Evolutionary conservation across 192 early-diverging fungal species (phyloP).

Genomic region (Coemansia sp.): DNA sequence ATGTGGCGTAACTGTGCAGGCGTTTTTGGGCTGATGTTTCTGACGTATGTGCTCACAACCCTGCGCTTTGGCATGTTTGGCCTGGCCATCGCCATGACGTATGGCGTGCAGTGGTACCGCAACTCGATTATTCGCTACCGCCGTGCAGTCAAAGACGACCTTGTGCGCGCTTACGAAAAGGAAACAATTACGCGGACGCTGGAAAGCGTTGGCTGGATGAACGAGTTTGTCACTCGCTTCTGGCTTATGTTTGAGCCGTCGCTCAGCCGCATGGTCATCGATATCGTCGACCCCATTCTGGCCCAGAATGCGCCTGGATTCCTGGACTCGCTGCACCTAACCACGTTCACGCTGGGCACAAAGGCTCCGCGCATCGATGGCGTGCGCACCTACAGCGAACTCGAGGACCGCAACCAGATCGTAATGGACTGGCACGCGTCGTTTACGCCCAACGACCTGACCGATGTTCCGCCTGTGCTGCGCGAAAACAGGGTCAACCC

Average conservation of each 20-base stretch:
- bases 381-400: conserved; percentile 70
- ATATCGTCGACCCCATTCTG: conserved; percentile 72
- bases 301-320: conserved; percentile 77
- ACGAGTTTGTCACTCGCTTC: conserved; percentile 81
- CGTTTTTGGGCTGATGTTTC: conserved; percentile 52
- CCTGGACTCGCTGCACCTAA: conserved; percentile 74
- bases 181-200: conserved; percentile 52
- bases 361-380: conserved; percentile 74
- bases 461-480: conserved; percentile 71
- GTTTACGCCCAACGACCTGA: conserved; percentile 82
- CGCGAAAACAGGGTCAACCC: conserved; percentile 76
- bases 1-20: conserved; percentile 60
- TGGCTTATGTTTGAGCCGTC: conserved; percentile 92
- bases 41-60: conserved; percentile 52
- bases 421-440: conserved; percentile 90
- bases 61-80: conserved; percentile 55
- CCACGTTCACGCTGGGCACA: conserved; percentile 76
- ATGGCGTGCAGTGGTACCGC: conserved; percentile 70
- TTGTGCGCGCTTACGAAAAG: conserved; percentile 64
- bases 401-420: conserved; percentile 71
- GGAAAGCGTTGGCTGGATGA: conserved; percentile 87
- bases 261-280: conserved; percentile 73
- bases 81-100: conserved; percentile 33
- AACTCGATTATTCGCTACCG: conserved; percentile 71
- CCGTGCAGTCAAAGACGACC: conserved; percentile 69